These are phyloP conservation scores for Chrysopogon serrulatus DNA, from an alignment of 176 grass and related monocot species.

Conservation along the genomic window DNA sequence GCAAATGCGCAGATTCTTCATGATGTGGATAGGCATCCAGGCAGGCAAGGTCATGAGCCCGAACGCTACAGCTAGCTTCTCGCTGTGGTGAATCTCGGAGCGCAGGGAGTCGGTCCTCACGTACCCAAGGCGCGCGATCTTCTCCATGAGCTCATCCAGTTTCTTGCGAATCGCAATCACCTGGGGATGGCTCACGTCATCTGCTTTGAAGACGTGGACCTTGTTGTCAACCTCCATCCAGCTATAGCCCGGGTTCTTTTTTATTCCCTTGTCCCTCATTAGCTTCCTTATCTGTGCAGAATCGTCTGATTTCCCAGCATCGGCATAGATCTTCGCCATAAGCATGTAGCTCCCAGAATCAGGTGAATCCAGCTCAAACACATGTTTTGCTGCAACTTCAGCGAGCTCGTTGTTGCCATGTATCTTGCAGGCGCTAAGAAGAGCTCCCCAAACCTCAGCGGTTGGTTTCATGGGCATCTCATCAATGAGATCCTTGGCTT, in stretches of 20 bases:
- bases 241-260: conserved; percentile 86
- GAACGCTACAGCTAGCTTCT: conserved; percentile 87
- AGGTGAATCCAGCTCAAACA: conserved; percentile 70
- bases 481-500: conserved; percentile 76
- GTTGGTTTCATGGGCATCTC: conserved; percentile 80
- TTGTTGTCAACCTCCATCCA: conserved; percentile 87
- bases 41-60: conserved; percentile 67
- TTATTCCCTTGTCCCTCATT: conserved; percentile 86
- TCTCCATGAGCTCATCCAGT: conserved; percentile 62
- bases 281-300: conserved; percentile 78
- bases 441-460: conserved; percentile 83
- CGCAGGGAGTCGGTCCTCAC: conserved; percentile 30
- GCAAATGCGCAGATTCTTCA: conserved; percentile 93
- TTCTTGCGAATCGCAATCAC: conserved; percentile 55
- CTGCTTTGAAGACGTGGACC: conserved; percentile 82
- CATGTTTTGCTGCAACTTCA: conserved; percentile 59
- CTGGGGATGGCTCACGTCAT: conserved; percentile 70
- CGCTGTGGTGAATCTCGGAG: conserved; percentile 65
- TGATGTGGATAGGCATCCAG: conserved; percentile 76
- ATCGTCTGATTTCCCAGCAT: conserved; percentile 73
- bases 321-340: conserved; percentile 81
- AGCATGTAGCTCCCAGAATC: conserved; percentile 97
- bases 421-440: conserved; percentile 80
- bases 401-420: conserved; percentile 68
- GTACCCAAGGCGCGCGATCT: conserved; percentile 58